Percentiles rank a stretch among this genome's conserved stretches.
Evolutionary conservation across 2,329 filamentous ascomycete species (phyloP).

Genomic region (Aspergillus sp.): DNA sequence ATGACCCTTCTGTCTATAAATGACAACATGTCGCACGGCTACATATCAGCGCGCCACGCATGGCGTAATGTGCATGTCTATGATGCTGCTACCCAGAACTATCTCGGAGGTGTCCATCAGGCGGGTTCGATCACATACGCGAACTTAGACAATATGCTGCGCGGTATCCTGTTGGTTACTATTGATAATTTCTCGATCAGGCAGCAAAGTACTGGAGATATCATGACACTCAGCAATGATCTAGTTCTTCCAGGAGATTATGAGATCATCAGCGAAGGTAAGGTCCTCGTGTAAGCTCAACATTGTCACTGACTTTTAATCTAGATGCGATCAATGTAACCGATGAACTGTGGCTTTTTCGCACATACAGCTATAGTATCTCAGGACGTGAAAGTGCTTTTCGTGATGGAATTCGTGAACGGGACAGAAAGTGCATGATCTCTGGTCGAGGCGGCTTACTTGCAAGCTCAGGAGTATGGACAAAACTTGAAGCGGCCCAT

Average conservation of each 20-base stretch:
- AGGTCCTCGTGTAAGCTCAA: background rate
- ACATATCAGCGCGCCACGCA: background rate
- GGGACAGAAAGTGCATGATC: background rate
- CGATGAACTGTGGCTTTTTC: background rate
- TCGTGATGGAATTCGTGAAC: background rate
- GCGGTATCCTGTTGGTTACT: background rate
- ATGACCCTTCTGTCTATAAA: background rate
- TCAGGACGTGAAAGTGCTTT: background rate
- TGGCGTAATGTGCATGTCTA: background rate
- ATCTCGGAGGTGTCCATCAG: background rate
- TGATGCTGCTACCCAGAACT: background rate
- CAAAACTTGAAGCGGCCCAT: background rate
- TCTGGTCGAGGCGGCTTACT: background rate
- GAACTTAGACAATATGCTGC: background rate
- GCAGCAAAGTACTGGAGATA: background rate
- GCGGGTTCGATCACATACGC: background rate
- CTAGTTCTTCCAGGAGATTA: background rate
- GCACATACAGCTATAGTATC: background rate
- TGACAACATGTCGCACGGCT: background rate
- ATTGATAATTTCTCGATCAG: background rate
- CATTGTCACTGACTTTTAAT: background rate
- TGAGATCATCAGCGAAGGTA: background rate
- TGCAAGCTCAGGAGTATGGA: background rate
- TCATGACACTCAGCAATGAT: background rate
- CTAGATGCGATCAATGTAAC: background rate